Evolutionary conservation across 2,329 filamentous ascomycete species (phyloP), one percentile per base, ranked within the genome.

Genomic region (Ceratocystiopsis sp.): DNA sequence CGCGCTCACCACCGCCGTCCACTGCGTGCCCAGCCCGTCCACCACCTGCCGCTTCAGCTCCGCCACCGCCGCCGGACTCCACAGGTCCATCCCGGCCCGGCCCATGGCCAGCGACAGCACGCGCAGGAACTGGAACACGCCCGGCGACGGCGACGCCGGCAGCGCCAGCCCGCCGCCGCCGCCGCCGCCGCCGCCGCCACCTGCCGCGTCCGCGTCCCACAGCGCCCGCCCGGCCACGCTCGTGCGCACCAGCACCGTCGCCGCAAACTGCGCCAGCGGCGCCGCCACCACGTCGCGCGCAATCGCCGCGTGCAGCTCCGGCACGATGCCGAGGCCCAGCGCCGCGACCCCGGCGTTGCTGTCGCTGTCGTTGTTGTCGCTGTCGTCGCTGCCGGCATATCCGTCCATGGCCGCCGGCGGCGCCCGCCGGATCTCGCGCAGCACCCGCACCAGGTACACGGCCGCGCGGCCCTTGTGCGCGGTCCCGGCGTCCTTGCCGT

Each of bases 131-230:
- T 70, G 73, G 55, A 93, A 93, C 0, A 76, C 65, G 17, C 69
- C 68, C 0, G 84, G 78, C 0, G 84, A 89, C 1, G 85, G 85
- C 53, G 91, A 84, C 7, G 76, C 68, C 0, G 89, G 89, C 37
- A 94, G 57, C 21, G 75, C 66, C 0, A 83, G 82, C 35, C 73
- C 66, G 1, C 83, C 83, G 83, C 86, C 1, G 84, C 84, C 54
- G 87, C 82, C 9, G 76, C 69, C 0, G 89, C 86, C 38, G 93
- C 57, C 32, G 12, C 7, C 29, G 7, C 29, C 29, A 32, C 75
- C 66, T 0, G 83, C 83, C 35, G 73, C 66, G 0, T 83, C 84
- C n/a, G n/a, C n/a, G 55, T 93, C 85, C 87, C 87, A 95, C 0
- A 95, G 64, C 0, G 73, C 68, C 42, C 77, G 69, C 8, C 79